A percentile compares a stretch with the other conserved stretches of the same genome.
phyloP scores from a whole-genome alignment of 177 flowering plant species.

The Vitis hybrid region DNA sequence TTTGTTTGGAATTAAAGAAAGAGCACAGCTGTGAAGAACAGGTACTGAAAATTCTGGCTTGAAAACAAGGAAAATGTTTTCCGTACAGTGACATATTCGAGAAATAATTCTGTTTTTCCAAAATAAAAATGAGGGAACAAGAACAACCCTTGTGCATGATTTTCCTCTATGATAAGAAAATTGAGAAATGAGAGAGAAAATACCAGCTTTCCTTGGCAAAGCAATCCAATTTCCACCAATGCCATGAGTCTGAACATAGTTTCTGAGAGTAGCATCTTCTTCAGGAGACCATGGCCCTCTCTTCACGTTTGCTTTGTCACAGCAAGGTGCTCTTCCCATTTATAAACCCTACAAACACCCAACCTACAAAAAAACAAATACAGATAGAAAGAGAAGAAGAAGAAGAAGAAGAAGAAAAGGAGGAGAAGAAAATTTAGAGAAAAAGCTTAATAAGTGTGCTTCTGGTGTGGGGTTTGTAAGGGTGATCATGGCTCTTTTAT shows the following conservation, averaged over 20 bases:
- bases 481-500: not conserved
- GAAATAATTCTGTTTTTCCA: no score
- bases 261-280: conserved; percentile 38
- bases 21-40: no score
- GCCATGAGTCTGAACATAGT: conserved; percentile 31
- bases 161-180: no score
- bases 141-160: no score
- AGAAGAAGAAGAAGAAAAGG: not conserved
- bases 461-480: conserved; percentile 1
- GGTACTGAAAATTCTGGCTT: not conserved
- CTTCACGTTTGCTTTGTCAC: conserved; percentile 43
- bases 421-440: conserved; percentile 4
- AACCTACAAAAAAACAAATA: not conserved
- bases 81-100: no score
- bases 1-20: no score
- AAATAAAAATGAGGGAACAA: no score
- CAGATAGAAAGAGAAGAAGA: not conserved
- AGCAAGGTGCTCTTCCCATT: conserved; percentile 48
- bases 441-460: conserved; percentile 3
- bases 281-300: conserved; percentile 55
- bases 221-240: conserved; percentile 44
- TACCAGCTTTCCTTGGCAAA: conserved; percentile 44
- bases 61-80: not conserved
- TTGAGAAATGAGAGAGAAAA: not conserved
- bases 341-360: not conserved